Evolutionary conservation across 2,329 filamentous ascomycete genomes (phyloP).

Genomic region (Sclerotinia glacialis): DNA sequence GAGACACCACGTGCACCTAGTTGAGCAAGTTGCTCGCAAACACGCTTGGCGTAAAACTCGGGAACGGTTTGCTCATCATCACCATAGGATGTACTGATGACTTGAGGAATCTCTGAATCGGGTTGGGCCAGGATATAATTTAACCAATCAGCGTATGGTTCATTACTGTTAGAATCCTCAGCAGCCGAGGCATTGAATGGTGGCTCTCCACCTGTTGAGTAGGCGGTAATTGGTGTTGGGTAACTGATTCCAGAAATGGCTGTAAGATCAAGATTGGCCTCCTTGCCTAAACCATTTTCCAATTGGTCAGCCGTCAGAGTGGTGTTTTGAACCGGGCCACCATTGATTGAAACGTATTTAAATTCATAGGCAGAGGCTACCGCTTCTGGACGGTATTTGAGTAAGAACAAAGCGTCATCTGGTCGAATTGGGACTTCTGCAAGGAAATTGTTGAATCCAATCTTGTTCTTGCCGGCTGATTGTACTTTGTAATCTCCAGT

Average conservation of each 20-base stretch:
- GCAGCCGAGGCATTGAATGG: conserved; percentile 50
- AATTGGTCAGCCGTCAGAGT: conserved; percentile 25
- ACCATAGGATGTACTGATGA: conserved; percentile 57
- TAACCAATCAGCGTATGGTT: conserved; percentile 57
- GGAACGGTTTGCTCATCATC: conserved; percentile 59
- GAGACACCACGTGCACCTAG: conserved; percentile 54
- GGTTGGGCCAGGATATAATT: conserved; percentile 49
- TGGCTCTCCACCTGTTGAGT: conserved; percentile 53
- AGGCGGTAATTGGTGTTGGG: conserved; percentile 53
- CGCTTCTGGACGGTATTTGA: conserved; percentile 30
- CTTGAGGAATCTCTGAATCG: conserved; percentile 48
- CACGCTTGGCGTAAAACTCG: conserved; percentile 49
- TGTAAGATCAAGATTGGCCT: conserved; percentile 58
- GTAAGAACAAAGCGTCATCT: conserved; percentile 28
- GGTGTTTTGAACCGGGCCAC: conserved; percentile 25
- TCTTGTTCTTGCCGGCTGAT: conserved; percentile 27
- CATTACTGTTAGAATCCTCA: conserved; percentile 43
- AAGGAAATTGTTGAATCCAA: conserved; percentile 34
- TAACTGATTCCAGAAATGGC: conserved; percentile 53
- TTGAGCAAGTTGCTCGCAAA: conserved; percentile 54
- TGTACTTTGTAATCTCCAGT: conserved; percentile 27
- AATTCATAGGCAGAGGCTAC: conserved; percentile 26
- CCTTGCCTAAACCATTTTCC: conserved; percentile 33
- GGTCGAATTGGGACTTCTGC: conserved; percentile 30
- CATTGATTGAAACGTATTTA: conserved; percentile 24